Evolutionary conservation across 495 filamentous ascomycete species (phyloP), one percentile per base, ranked within the genome.

Genomic region (Mycothermus thermophilus): DNA sequence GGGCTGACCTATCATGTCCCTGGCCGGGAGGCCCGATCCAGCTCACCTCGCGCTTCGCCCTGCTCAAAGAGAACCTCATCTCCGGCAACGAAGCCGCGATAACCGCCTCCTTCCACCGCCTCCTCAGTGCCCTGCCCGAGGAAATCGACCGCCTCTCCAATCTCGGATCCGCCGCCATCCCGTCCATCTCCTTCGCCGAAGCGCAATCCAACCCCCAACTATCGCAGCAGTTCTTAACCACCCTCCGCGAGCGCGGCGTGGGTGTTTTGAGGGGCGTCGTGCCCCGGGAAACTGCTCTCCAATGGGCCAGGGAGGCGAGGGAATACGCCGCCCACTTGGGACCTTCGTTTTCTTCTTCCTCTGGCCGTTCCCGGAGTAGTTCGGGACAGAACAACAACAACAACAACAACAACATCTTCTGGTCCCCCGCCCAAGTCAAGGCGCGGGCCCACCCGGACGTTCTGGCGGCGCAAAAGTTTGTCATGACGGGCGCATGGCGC

Each of bases 401-500:
- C n/a, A 25, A 79, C 19, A 77, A 88, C 0, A 83, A 74, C 44
- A 82, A 90, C 40, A 58, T 92, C 1, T 93, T 87, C 56, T 94
- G 86, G 86, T 77, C 78, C 3, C 74, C 75, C 7, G 57, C 74
- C 1, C 83, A 90, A 48, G 64, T 81, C 16, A 67, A 74, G 30
- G 83, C 86, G 5, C 71, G 85, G 8, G 72, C 72, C 0, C 77
- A 93, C 52, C 71, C 79, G 8, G 79, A 80, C 35, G 35, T 93
- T 32, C 63, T 93, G 9, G 58, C 67, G 11, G 67, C 81, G 0
- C 83, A 93, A 46, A 61, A 62, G 13, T 88, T 88, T 48, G 62
- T 83, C 15, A 82, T 90, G 69, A 64, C n/a, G n/a, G n/a, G 66
- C 59, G 74, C 41, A 21, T 93, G 84, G 86, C 73, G 82, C 48